Conservation (phyloP, 2,329 filamentous ascomycete species). For the Xylariaceae sp. region DNA sequence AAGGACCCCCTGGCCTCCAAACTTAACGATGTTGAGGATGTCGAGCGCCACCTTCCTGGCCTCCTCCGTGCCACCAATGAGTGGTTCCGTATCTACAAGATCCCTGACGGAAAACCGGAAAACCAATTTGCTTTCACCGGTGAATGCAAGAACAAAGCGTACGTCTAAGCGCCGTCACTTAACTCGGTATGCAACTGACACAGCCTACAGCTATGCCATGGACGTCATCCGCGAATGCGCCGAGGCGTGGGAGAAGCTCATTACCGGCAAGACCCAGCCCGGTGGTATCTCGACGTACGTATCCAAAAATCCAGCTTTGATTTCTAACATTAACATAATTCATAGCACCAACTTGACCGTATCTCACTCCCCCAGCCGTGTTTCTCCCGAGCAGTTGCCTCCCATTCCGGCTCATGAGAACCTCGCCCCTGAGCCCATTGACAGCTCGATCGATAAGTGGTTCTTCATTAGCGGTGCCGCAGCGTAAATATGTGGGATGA, state of each 20-base stretch:
- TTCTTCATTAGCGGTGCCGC: constrained; percentile 99
- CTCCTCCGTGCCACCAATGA: constrained; percentile 98
- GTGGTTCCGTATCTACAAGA: constrained; percentile 99
- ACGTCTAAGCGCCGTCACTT: constrained; percentile 35
- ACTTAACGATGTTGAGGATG: constrained; percentile 98
- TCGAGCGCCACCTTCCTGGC: constrained; percentile 96
- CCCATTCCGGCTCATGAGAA: constrained; percentile 82
- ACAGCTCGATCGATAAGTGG: constrained; percentile 99
- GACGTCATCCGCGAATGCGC: constrained; percentile 95
- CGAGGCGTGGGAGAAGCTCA: constrained; percentile 96
- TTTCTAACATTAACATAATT: constrained; percentile 20
- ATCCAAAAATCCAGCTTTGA: constrained; percentile 2
- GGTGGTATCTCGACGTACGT: constrained; percentile 84
- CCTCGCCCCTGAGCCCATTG: constrained; percentile 84
- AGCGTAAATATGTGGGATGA: constrained; percentile 57
- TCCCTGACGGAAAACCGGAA: constrained; percentile 99
- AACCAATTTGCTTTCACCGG: constrained; percentile 99
- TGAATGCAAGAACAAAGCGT: constrained; percentile 99
- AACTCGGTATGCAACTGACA: constrained; percentile 32
- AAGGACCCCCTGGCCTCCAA: constrained; percentile 96
- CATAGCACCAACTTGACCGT: constrained; percentile 82
- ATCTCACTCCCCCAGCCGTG: constrained; percentile 73
- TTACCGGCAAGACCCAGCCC: constrained; percentile 83
- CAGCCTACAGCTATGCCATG: constrained; percentile 74
- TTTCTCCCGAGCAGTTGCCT: constrained; percentile 71